These are phyloP conservation scores for Hebeloma cylindrosporum DNA, from an alignment of 768 basidiomycete genomes.

Conservation along the genomic window DNA sequence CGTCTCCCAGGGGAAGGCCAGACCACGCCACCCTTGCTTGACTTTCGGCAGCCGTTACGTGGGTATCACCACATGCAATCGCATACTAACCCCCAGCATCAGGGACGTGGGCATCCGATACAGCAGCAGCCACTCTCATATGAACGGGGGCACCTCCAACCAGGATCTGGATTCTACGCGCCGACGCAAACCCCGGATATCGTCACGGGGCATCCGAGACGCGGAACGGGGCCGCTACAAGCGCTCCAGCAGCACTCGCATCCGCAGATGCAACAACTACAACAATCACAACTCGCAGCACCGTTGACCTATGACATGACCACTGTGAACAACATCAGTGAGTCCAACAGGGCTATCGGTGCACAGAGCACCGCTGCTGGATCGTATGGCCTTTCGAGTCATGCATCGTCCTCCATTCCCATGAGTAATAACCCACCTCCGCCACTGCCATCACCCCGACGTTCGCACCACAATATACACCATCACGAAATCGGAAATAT, in stretches of 20 bases:
- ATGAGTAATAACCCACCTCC: constrained; percentile 32
- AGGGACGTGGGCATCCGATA: background rate
- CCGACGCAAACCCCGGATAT: no score
- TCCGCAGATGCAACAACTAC: no score
- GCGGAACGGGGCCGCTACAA: no score
- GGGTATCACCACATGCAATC: background rate
- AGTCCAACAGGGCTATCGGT: background rate
- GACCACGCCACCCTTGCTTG: background rate
- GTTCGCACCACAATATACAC: no score
- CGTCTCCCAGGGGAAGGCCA: background rate
- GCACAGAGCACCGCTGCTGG: background rate
- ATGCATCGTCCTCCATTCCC: constrained; percentile 38
- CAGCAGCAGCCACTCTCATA: background rate
- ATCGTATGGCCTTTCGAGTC: background rate
- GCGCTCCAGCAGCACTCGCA: no score
- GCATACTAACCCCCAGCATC: background rate
- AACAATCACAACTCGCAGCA: no score
- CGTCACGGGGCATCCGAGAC: no score
- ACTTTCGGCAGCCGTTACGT: background rate
- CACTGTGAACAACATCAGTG: background rate
- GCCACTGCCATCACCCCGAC: constrained; percentile 2
- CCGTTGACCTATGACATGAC: no score
- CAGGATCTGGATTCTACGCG: no score
- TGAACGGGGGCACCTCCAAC: no score
- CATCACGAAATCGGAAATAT: background rate